These are phyloP conservation scores for Populus nigra DNA, from an alignment of 345 rosid species.

Conservation along the genomic window DNA sequence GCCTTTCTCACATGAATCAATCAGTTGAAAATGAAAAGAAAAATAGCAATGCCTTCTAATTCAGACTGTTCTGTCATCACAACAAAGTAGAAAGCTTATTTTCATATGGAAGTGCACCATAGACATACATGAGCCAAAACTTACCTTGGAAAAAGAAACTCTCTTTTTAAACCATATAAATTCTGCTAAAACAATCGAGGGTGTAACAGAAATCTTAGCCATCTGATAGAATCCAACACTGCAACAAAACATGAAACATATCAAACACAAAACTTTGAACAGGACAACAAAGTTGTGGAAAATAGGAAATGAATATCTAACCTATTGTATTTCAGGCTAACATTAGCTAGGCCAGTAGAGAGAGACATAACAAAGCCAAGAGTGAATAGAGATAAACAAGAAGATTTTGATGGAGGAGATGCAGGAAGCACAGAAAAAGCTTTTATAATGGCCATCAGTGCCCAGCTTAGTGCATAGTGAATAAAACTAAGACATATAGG, in stretches of 20 bases:
- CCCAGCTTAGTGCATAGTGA: slow-evolving; percentile 78
- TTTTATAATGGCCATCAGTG: slow-evolving; percentile 75
- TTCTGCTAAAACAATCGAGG: slow-evolving; percentile 88
- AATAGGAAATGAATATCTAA: slow-evolving; percentile 17
- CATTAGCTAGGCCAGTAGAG: slow-evolving; percentile 96
- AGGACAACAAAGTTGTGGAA: not conserved
- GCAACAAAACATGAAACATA: not conserved
- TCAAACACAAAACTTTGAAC: slow-evolving; percentile 4
- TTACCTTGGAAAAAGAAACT: slow-evolving; percentile 77
- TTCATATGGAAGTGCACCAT: not conserved
- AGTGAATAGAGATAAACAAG: slow-evolving; percentile 51
- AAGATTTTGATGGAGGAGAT: slow-evolving; percentile 68
- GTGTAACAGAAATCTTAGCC: slow-evolving; percentile 93
- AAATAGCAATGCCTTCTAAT: not conserved
- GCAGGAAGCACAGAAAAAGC: slow-evolving; percentile 65
- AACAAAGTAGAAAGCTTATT: not conserved
- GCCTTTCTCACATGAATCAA: not conserved
- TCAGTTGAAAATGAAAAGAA: not conserved
- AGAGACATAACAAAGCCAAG: slow-evolving; percentile 89
- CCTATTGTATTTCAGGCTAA: slow-evolving; percentile 97
- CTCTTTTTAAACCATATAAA: slow-evolving; percentile 69
- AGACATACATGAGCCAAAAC: not conserved
- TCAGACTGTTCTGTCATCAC: not conserved
- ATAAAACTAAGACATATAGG: slow-evolving; percentile 87
- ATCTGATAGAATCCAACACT: slow-evolving; percentile 98